Base-by-base conservation (phyloP, 768 basidiomycete genomes). In the Naganishia vaughanmartiniae region DNA sequence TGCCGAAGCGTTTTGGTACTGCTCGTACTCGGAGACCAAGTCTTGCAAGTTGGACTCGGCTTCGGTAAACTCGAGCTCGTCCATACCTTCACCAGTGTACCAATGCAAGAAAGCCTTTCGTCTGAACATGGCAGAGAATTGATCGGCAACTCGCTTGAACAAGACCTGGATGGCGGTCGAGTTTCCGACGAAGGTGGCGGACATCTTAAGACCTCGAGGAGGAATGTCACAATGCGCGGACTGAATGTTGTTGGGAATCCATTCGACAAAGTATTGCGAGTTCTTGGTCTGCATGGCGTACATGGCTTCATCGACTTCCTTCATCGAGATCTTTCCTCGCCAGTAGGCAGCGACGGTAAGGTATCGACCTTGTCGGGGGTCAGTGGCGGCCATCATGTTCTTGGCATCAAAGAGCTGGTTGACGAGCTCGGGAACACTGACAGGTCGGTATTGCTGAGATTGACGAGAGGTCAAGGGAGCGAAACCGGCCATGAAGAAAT, bases 61-160 rank as follows among this genome's bases (percentile, higher is more conserved):
- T 83, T 98, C 95, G 73, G 95, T 94, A 87, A 97, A 93, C 87
- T 88, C 75, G 54, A 83, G 79, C 81, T 84, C 83, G 79, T 84
- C 95, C 95, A 99, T 98, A 82, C 96, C 96, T 85, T 98, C 96
- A 82, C 95, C 92, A 42, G 94, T 98, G 83, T 97, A 97, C 94
- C 94, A 95, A 82, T 95, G 78, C 66, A 80, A 78, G 73, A 78
- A 79, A 70, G 94, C 94, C 85, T 97, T 97, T 81, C 95, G 87
- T 76, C 83, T 76, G 83, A 93, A 95, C 96, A 97, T 99, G 83
- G 92, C 92, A 72, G 92, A 91, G 87, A 99, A 98, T 82, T 97
- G 93, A 81, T 95, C 93, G 75, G 89, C 90, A 81, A 98, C 93
- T 85, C 95, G 93, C 86, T 93, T 93, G 91, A 98, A 97, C 75